Percentiles rank a stretch among this genome's conserved stretches.
phyloP scores from a whole-genome alignment of 75 land plant genomes.

The Gnetum montanum region DNA sequence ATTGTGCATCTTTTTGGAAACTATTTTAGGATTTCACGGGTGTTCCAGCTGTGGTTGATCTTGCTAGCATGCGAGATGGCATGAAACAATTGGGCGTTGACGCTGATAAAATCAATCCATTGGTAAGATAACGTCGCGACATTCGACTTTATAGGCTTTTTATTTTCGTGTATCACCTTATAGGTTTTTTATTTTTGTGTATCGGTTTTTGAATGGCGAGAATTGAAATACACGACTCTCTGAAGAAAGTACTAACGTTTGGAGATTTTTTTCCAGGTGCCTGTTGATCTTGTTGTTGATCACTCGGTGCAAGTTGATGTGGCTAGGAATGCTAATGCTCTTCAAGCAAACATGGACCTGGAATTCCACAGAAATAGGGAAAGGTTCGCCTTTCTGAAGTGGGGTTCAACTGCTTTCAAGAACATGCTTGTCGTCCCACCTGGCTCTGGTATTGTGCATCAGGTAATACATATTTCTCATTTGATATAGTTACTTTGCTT shows the following conservation, averaged over 20 bases:
- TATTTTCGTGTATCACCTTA: background rate
- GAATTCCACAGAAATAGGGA: constrained; percentile 79
- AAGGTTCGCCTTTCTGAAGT: constrained; percentile 79
- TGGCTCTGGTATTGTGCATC: constrained; percentile 92
- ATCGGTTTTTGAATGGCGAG: background rate
- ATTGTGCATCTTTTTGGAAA: background rate
- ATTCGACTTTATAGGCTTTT: constrained; percentile 7
- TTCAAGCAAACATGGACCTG: constrained; percentile 65
- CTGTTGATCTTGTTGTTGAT: constrained; percentile 88
- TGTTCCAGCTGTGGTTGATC: constrained; percentile 90
- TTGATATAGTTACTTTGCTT: too few species aligned
- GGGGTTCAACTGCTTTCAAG: constrained; percentile 79
- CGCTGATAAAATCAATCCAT: constrained; percentile 82
- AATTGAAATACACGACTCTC: background rate
- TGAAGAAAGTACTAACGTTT: background rate
- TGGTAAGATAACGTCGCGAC: constrained; percentile 43
- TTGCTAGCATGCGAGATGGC: constrained; percentile 93
- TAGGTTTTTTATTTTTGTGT: background rate
- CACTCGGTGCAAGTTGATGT: constrained; percentile 95
- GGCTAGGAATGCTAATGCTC: constrained; percentile 63
- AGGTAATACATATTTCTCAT: constrained; percentile 30
- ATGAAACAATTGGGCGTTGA: constrained; percentile 81
- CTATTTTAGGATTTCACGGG: constrained; percentile 80
- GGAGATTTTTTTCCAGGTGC: constrained; percentile 44
- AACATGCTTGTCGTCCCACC: constrained; percentile 98